A percentile compares a stretch with the other conserved stretches of the same genome.
Conservation (phyloP, 768 basidiomycete species). For the Thelephora ganbajun region DNA sequence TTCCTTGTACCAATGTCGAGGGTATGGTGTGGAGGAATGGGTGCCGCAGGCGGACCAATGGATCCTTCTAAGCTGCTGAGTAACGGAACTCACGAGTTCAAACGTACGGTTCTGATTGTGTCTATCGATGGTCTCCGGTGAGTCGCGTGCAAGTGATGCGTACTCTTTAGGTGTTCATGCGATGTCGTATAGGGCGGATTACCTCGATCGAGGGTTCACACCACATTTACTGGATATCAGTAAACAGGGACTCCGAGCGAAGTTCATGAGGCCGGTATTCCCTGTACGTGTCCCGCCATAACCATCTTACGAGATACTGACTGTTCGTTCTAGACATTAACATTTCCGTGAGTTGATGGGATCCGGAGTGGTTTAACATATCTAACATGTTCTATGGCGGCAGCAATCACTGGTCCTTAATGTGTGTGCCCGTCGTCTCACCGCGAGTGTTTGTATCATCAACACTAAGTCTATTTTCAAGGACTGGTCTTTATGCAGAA, state of each 20-base stretch:
- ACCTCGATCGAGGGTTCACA: conserved; percentile 74
- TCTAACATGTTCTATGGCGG: background rate
- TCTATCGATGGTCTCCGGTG: conserved; percentile 81
- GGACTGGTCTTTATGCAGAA: conserved; percentile 84
- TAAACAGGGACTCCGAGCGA: conserved; percentile 73
- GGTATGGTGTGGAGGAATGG: too few relatives aligned
- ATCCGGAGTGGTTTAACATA: conserved; percentile 3
- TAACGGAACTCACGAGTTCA: conserved; percentile 78
- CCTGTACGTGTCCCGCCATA: conserved; percentile 37
- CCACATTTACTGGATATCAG: conserved; percentile 74
- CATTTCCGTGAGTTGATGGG: conserved; percentile 61
- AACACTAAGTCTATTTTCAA: conserved; percentile 15
- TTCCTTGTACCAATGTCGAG: conserved; percentile 2
- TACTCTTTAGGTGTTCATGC: background rate
- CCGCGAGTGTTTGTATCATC: background rate
- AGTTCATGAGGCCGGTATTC: conserved; percentile 78
- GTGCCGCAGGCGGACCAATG: conserved; percentile 16
- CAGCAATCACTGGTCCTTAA: conserved; percentile 83
- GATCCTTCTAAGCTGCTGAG: conserved; percentile 33
- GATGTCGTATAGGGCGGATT: conserved; percentile 56
- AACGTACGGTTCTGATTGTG: conserved; percentile 67
- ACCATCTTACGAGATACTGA: background rate
- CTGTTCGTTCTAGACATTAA: conserved; percentile 45
- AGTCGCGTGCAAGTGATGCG: conserved; percentile 9
- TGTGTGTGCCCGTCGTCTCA: conserved; percentile 33